These are phyloP conservation scores for Neonectria magnoliae DNA, from an alignment of 2,329 filamentous ascomycete genomes.

Conservation along the genomic window DNA sequence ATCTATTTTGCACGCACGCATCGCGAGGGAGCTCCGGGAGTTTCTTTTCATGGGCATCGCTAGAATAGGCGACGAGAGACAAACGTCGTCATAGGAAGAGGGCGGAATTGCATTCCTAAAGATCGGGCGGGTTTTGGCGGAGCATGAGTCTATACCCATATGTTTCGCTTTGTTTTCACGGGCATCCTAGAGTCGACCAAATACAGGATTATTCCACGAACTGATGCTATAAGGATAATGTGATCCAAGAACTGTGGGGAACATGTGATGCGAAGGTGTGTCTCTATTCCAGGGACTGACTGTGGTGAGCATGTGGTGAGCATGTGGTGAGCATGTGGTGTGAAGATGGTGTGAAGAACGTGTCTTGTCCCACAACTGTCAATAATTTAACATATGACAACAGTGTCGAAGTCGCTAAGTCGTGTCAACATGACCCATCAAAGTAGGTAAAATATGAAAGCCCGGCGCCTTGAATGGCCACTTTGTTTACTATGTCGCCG, in stretches of 20 bases:
- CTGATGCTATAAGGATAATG: background rate
- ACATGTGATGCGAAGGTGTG: background rate
- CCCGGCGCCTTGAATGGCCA: slow-evolving; percentile 33
- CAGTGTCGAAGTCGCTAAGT: background rate
- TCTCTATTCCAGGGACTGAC: background rate
- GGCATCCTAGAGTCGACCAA: background rate
- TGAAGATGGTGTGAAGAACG: background rate
- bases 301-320: too few species aligned
- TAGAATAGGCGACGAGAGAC: slow-evolving; percentile 29
- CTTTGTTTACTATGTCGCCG: slow-evolving; percentile 30
- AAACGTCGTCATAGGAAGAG: slow-evolving; percentile 10
- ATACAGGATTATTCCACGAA: background rate
- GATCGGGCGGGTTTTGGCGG: slow-evolving; percentile 2
- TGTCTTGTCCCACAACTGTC: background rate
- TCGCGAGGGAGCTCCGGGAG: slow-evolving; percentile 43
- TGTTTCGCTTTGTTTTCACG: background rate
- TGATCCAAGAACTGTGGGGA: background rate
- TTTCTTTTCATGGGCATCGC: slow-evolving; percentile 36
- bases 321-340: too few species aligned
- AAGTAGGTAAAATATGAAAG: slow-evolving; percentile 4
- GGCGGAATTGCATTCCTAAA: slow-evolving; percentile 20
- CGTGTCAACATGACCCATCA: background rate
- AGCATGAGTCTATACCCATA: slow-evolving; percentile 14
- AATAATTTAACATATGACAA: background rate
- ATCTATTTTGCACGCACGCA: slow-evolving; percentile 32